A percentile compares a stretch with the other conserved stretches of the same genome.
phyloP scores from a whole-genome alignment of 768 basidiomycete genomes.

The Tubosaeta brunneosetosa region DNA sequence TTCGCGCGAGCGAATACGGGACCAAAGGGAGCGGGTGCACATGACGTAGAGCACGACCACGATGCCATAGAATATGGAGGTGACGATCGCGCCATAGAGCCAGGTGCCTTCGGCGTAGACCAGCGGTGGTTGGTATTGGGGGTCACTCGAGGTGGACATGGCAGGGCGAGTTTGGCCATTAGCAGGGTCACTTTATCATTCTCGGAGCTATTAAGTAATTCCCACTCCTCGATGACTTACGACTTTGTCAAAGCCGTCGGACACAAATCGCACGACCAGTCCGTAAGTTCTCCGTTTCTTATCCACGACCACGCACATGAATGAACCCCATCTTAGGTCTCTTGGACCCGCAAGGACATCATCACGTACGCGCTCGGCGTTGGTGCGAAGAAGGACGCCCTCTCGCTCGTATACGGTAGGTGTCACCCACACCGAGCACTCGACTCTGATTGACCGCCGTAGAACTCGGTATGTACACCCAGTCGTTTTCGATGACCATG shows the following conservation, averaged over 20 bases:
- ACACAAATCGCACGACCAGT: conserved; percentile 43
- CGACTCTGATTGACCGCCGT: not conserved
- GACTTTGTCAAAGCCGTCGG: conserved; percentile 70
- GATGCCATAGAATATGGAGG: conserved; percentile 25
- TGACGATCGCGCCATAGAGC: conserved; percentile 29
- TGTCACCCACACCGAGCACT: not conserved
- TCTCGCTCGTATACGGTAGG: conserved; percentile 67
- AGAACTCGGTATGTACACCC: conserved; percentile 48
- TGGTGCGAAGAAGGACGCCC: conserved; percentile 74
- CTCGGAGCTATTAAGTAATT: not conserved
- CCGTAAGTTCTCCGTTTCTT: conserved; percentile 35
- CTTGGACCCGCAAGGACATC: conserved; percentile 83
- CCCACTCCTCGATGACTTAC: conserved; percentile 37
- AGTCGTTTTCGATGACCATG: not conserved
- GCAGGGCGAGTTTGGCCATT: not conserved
- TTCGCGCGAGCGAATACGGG: conserved; percentile 11
- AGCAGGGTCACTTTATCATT: not conserved
- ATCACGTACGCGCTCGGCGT: conserved; percentile 76
- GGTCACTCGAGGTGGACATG: conserved; percentile 14
- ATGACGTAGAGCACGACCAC: conserved; percentile 23
- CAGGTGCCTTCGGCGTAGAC: conserved; percentile 27
- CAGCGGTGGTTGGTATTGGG: conserved; percentile 7
- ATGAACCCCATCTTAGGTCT: conserved; percentile 43
- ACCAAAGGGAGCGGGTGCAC: conserved; percentile 28
- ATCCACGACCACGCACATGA: not conserved